Evolutionary conservation across 2,329 filamentous ascomycete genomes (phyloP).

Genomic region (Incumbomyces delicatus): DNA sequence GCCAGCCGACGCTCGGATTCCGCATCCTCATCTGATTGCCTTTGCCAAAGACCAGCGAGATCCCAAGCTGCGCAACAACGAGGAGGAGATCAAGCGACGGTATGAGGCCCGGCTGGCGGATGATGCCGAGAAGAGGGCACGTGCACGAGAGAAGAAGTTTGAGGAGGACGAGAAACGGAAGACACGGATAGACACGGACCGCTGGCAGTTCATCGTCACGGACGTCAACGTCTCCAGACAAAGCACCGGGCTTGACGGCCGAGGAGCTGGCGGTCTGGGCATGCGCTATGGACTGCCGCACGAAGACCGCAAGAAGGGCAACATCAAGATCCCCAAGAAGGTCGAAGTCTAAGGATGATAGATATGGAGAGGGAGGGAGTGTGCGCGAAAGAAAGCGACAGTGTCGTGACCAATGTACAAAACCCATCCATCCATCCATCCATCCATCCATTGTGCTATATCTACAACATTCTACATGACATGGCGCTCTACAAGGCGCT

Average conservation of each 20-base stretch:
- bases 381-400: no score
- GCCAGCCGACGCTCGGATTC: constrained; percentile 54
- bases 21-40: constrained; percentile 50
- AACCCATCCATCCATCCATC: no score
- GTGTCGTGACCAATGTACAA: no score
- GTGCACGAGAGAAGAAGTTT: constrained; percentile 34
- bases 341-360: constrained; percentile 40
- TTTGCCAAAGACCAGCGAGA: constrained; percentile 36
- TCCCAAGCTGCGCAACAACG: constrained; percentile 25
- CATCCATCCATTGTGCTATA: no score
- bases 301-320: constrained; percentile 53
- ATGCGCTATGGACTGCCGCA: constrained; percentile 53
- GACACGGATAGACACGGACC: constrained; percentile 31
- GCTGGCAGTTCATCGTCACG: constrained; percentile 53
- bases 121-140: constrained; percentile 32
- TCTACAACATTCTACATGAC: no score
- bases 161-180: constrained; percentile 28
- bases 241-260: constrained; percentile 45
- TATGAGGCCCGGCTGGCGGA: constrained; percentile 36
- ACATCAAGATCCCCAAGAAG: constrained; percentile 53
- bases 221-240: constrained; percentile 45
- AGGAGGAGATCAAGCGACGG: constrained; percentile 25
- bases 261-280: constrained; percentile 44
- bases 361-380: no score
- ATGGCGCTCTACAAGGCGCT: no score